A percentile compares a stretch with the other conserved stretches of the same genome.
These are phyloP conservation scores for Nymphaea thermarum DNA, from an alignment of 164 flowering plant species.

Conservation along the genomic window DNA sequence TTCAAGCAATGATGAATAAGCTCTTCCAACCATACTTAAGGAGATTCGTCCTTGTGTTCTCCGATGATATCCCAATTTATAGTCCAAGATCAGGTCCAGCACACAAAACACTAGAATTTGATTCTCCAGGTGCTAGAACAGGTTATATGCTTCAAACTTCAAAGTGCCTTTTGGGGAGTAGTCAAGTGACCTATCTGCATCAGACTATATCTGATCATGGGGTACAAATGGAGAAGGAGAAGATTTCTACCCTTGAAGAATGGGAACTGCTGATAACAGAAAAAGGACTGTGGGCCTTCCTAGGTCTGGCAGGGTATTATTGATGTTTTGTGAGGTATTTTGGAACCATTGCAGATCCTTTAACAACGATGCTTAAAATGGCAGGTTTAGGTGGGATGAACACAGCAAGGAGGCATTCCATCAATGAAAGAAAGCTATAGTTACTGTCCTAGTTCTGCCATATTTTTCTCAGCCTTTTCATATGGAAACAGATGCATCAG, in stretches of 20 bases:
- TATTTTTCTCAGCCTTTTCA: not conserved
- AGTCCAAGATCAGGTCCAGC: not conserved
- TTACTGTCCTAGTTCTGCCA: not conserved
- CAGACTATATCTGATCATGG: not conserved
- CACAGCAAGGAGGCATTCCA: not conserved
- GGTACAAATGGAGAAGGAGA: not conserved
- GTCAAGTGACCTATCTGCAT: not conserved
- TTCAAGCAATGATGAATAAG: constrained; percentile 2
- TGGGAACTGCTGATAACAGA: not conserved
- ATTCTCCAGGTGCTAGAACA: not conserved
- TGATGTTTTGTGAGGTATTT: not conserved
- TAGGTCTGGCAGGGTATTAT: constrained; percentile 1
- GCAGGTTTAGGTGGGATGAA: not conserved
- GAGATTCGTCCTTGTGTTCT: constrained; percentile 1
- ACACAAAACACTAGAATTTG: not conserved
- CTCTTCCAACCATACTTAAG: not conserved
- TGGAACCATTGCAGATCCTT: not conserved
- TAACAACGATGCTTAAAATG: not conserved
- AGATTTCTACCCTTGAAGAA: not conserved
- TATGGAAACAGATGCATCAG: constrained; percentile 1
- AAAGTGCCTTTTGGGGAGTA: not conserved
- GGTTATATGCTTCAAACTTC: not conserved
- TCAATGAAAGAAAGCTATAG: not conserved
- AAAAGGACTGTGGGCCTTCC: not conserved
- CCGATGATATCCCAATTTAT: not conserved